Conservation (phyloP, 129 eudicot genomes). For the Rutidosis leptorrhynchoides region DNA sequence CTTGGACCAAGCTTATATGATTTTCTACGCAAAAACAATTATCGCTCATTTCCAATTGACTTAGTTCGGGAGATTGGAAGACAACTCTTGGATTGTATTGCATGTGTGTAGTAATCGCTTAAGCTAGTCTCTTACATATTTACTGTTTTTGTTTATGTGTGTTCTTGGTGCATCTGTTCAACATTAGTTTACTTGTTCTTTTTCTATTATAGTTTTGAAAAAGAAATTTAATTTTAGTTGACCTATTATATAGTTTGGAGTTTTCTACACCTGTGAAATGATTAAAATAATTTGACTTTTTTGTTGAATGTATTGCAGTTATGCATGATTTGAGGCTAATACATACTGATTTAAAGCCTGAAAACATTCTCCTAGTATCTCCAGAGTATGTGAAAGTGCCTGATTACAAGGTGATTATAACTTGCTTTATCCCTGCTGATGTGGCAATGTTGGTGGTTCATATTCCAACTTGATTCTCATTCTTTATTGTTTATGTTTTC, state of each 20-base stretch:
- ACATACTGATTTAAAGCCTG: slow-evolving; percentile 97
- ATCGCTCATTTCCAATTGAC: slow-evolving; percentile 95
- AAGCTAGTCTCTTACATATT: slow-evolving; percentile 23
- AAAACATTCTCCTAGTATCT: slow-evolving; percentile 76
- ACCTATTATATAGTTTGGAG: too few species aligned
- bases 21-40: slow-evolving; percentile 98
- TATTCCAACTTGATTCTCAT: background rate
- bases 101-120: slow-evolving; percentile 86
- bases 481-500: background rate
- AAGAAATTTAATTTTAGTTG: background rate
- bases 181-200: background rate
- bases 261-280: background rate
- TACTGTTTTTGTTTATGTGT: slow-evolving; percentile 1
- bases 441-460: background rate
- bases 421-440: background rate
- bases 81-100: slow-evolving; percentile 97
- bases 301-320: slow-evolving; percentile 42
- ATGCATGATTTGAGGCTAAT: slow-evolving; percentile 88
- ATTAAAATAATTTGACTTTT: background rate
- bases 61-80: slow-evolving; percentile 98
- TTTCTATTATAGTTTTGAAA: background rate
- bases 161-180: slow-evolving; percentile 6
- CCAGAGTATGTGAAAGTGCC: slow-evolving; percentile 75
- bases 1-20: slow-evolving; percentile 99
- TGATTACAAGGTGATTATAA: slow-evolving; percentile 65